A percentile compares a stretch with the other conserved stretches of the same genome.
Conservation (phyloP, 805 yeast species). For the Candida succiphila region DNA sequence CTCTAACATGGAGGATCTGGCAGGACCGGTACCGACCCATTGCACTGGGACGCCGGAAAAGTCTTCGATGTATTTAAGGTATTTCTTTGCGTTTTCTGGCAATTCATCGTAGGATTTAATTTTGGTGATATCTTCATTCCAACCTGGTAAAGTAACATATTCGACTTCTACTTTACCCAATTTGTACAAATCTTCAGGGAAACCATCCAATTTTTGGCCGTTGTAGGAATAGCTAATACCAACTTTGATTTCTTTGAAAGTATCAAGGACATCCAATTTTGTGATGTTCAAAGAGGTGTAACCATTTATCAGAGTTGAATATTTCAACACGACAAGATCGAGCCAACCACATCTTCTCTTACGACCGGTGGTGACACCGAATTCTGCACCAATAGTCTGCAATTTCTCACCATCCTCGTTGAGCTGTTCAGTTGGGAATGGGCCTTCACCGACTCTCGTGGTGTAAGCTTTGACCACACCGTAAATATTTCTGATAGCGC, state of each 20-base stretch:
- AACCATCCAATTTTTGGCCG: conserved; percentile 64
- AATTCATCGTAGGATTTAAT: conserved; percentile 63
- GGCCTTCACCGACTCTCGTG: conserved; percentile 98
- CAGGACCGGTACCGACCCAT: conserved; percentile 99
- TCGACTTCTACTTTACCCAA: conserved; percentile 88
- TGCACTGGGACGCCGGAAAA: conserved; percentile 75
- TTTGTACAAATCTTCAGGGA: conserved; percentile 86
- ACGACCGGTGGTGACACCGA: conserved; percentile 97
- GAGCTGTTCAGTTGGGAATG: conserved; percentile 96
- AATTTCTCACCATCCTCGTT: conserved; percentile 78
- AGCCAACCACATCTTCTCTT: conserved; percentile 99
- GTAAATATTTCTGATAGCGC: conserved; percentile 63
- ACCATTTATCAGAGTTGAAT: conserved; percentile 87
- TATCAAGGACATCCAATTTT: conserved; percentile 89
- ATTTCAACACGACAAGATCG: conserved; percentile 88
- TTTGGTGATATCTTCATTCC: conserved; percentile 78
- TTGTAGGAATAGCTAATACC: conserved; percentile 76
- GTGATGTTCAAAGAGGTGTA: conserved; percentile 92
- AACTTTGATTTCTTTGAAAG: conserved; percentile 79
- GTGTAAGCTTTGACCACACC: conserved; percentile 99
- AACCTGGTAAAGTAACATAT: conserved; percentile 88
- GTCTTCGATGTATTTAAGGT: conserved; percentile 79
- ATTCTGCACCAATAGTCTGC: conserved; percentile 91
- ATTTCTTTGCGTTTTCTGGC: conserved; percentile 81
- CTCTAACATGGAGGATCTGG: conserved; percentile 84